phyloP scores from a whole-genome alignment of 169 alveolate species.

The Plasmodium relictum region DNA sequence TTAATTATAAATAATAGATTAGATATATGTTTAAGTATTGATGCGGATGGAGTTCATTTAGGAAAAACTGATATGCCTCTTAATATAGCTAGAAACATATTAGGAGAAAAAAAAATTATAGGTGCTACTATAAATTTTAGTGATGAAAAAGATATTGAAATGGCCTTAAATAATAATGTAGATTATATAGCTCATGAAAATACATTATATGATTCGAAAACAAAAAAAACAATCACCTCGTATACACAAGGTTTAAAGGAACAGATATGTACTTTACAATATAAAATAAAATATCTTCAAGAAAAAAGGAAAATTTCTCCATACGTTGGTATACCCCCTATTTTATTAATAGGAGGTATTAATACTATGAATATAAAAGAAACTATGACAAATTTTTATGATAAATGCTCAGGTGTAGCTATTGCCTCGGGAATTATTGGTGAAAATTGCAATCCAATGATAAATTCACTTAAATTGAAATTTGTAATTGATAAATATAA shows the following conservation, averaged over 20 bases:
- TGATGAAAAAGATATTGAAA: slow-evolving; percentile 63
- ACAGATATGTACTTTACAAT: slow-evolving; percentile 15
- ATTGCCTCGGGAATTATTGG: slow-evolving; percentile 39
- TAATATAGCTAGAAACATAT: slow-evolving; percentile 73
- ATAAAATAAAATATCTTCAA: slow-evolving; percentile 34
- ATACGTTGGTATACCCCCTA: slow-evolving; percentile 13
- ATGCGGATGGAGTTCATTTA: slow-evolving; percentile 83
- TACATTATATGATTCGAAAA: slow-evolving; percentile 50
- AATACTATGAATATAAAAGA: slow-evolving; percentile 48
- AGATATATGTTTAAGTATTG: slow-evolving; percentile 80
- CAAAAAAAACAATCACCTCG: slow-evolving; percentile 23
- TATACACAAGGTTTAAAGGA: slow-evolving; percentile 28
- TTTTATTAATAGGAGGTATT: slow-evolving; percentile 55
- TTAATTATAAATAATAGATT: slow-evolving; percentile 79
- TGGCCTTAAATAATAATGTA: slow-evolving; percentile 48
- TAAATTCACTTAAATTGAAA: slow-evolving; percentile 38
- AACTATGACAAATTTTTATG: slow-evolving; percentile 28
- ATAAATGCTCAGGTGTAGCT: slow-evolving; percentile 57
- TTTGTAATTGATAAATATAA: slow-evolving; percentile 40
- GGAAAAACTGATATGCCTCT: slow-evolving; percentile 81
- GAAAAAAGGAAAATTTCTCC: slow-evolving; percentile 30
- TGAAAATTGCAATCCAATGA: slow-evolving; percentile 24
- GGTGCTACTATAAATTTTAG: slow-evolving; percentile 80
- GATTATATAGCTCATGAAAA: slow-evolving; percentile 71
- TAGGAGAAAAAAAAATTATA: slow-evolving; percentile 80